A percentile compares a stretch with the other conserved stretches of the same genome.
Conservation (phyloP, 106 monocot species). For the Cymbidium sinense region DNA sequence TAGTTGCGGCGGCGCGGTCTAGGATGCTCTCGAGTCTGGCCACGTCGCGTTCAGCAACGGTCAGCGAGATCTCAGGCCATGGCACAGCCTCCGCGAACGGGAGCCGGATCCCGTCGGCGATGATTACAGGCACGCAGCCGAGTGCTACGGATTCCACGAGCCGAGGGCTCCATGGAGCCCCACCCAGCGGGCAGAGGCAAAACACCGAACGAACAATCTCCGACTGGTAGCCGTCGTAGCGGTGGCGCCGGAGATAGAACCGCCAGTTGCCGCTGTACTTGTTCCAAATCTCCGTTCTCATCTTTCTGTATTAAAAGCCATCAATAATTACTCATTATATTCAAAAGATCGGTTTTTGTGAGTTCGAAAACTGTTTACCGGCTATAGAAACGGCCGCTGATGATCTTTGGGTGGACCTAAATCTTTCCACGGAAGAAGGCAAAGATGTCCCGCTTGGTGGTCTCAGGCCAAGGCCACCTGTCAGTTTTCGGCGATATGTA, state of each 20-base stretch:
- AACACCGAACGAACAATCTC: constrained; percentile 79
- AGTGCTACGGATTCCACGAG: constrained; percentile 86
- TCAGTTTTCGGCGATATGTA: constrained; percentile 42
- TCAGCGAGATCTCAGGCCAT: constrained; percentile 72
- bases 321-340: not conserved
- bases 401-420: constrained; percentile 97
- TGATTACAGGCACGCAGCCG: constrained; percentile 89
- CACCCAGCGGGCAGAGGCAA: constrained; percentile 84
- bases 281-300: constrained; percentile 73
- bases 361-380: constrained; percentile 20
- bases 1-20: constrained; percentile 61
- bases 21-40: constrained; percentile 48
- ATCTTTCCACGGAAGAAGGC: constrained; percentile 91
- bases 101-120: constrained; percentile 81
- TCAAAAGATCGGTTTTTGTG: not conserved
- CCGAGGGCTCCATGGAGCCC: constrained; percentile 98
- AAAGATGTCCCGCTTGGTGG: constrained; percentile 53
- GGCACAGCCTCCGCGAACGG: constrained; percentile 58
- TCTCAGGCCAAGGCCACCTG: constrained; percentile 23
- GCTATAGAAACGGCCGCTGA: constrained; percentile 88
- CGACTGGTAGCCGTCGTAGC: constrained; percentile 42
- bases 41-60: constrained; percentile 63
- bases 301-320: constrained; percentile 25
- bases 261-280: constrained; percentile 36
- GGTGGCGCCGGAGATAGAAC: constrained; percentile 64